Evolutionary conservation across 306 rosid genomes (phyloP), one percentile per base, ranked within the genome.

Genomic region (Acacia acuminata): DNA sequence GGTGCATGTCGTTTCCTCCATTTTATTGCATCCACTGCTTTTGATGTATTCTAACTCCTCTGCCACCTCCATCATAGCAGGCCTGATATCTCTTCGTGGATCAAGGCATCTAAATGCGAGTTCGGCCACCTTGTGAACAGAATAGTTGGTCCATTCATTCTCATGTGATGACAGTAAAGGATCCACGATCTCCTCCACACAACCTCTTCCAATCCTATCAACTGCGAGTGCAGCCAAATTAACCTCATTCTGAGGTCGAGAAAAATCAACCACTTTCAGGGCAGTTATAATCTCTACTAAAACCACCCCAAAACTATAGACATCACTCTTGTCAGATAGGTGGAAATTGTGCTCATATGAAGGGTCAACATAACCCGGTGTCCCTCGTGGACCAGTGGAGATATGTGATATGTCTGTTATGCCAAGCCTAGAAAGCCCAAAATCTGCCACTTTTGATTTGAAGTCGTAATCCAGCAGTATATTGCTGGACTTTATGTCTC

Each of bases 61-160:
- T 1, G 98, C 97, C 58, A 91, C 99, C 85, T 96, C 99, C 71
- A 79, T 86, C 99, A 96, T 96, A 17, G 94, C 79, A 61, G 99
- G 99, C 87, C 99, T 93, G 86, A 82, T 81, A 82, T 96, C 98
- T 51, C 97, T 90, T 43, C 87, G 97, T 83, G 90, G 94, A 65
- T 96, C 97, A 55, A 96, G 94, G 86, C 99, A 94, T 79, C 99
- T 88, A 82, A 96, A 96, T 73, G 99, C 98, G 80, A 96, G 96
- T 78, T 96, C 99, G 36, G 93, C 96, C 45, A 91, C 92, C 88
- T 93, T 94, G 88, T 93, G 89, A 56, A 96, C 40, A 19, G 99
- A 91, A 69, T 92, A 86, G 10, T 91, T 87, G 22, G 97, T 96
- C 97, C 98, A 96, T 70, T 94, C 98, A 87, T 96, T 97, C 73